These are phyloP conservation scores for Saturnispora galanensis DNA, from an alignment of 805 yeast species.

Conservation along the genomic window DNA sequence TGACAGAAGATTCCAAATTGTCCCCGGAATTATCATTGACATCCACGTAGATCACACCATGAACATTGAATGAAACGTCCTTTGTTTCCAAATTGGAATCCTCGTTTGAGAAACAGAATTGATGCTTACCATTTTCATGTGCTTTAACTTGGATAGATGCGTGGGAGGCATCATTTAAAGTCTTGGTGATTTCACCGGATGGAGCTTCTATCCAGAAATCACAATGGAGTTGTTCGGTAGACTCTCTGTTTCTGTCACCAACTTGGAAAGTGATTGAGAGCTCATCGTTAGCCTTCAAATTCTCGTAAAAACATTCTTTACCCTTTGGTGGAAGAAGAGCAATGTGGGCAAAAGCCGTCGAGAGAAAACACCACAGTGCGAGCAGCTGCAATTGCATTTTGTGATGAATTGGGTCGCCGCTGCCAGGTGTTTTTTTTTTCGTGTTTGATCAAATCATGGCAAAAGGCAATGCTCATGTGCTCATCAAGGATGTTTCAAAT, in stretches of 20 bases:
- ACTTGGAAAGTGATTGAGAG: slow-evolving; percentile 85
- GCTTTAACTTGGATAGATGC: slow-evolving; percentile 72
- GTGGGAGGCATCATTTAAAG: slow-evolving; percentile 53
- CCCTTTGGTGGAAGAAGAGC: slow-evolving; percentile 77
- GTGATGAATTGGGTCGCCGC: no score
- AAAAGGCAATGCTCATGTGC: no score
- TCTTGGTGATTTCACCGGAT: slow-evolving; percentile 40
- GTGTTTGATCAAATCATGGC: no score
- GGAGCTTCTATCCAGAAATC: slow-evolving; percentile 49
- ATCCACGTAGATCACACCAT: slow-evolving; percentile 83
- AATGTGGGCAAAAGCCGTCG: slow-evolving; percentile 49
- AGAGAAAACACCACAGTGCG: slow-evolving; percentile 7
- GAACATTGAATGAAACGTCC: slow-evolving; percentile 92
- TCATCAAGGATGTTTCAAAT: no score
- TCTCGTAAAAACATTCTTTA: slow-evolving; percentile 81
- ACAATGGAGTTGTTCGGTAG: slow-evolving; percentile 51
- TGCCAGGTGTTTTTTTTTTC: no score
- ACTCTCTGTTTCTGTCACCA: slow-evolving; percentile 74
- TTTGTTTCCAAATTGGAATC: slow-evolving; percentile 59
- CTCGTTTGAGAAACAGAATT: slow-evolving; percentile 89
- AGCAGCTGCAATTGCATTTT: neutral
- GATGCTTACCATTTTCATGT: slow-evolving; percentile 58
- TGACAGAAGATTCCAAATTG: slow-evolving; percentile 76
- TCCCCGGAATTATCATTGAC: slow-evolving; percentile 56
- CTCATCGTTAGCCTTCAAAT: slow-evolving; percentile 73